phyloP scores from a whole-genome alignment of 2,329 filamentous ascomycete genomes.

The Hypoxylon sp. region DNA sequence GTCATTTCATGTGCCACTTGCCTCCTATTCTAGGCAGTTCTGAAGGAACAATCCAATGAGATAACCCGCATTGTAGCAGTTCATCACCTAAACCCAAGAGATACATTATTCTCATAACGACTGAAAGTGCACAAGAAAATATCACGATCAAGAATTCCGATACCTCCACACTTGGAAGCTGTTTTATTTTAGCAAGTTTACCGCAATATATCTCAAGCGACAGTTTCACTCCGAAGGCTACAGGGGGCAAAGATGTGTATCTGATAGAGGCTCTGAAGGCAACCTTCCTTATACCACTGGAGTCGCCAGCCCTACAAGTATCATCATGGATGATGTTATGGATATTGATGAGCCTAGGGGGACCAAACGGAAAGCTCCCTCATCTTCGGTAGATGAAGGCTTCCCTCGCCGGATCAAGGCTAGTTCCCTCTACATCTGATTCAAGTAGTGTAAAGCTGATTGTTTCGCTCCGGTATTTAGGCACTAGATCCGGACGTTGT shows the following conservation, averaged over 20 bases:
- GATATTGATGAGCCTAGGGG: slow-evolving; percentile 62
- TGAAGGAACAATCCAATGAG: slow-evolving; percentile 16
- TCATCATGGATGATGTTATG: slow-evolving; percentile 59
- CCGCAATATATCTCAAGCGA: slow-evolving; percentile 2
- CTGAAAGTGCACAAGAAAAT: neutral
- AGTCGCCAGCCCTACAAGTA: slow-evolving; percentile 4
- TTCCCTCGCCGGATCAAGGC: slow-evolving; percentile 64
- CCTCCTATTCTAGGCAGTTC: slow-evolving; percentile 4
- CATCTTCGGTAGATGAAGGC: slow-evolving; percentile 54
- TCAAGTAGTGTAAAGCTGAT: slow-evolving; percentile 36
- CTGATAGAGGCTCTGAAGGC: slow-evolving; percentile 4
- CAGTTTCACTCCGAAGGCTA: neutral
- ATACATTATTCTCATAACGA: slow-evolving; percentile 2
- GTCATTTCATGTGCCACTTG: slow-evolving; percentile 11
- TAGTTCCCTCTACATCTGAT: slow-evolving; percentile 46
- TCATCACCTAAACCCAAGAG: neutral
- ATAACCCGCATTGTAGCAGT: slow-evolving; percentile 5
- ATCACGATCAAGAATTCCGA: neutral
- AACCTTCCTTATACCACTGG: slow-evolving; percentile 15
- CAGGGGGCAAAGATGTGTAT: slow-evolving; percentile 20
- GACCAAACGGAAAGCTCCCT: slow-evolving; percentile 66
- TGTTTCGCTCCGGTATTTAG: slow-evolving; percentile 59
- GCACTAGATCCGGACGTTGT: slow-evolving; percentile 92
- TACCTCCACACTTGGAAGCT: neutral
- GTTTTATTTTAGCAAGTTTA: slow-evolving; percentile 5